Percentiles rank a stretch among this genome's conserved stretches.
Conservation (phyloP, 2,329 filamentous ascomycete genomes). For the Corniculantispora saksenae region DNA sequence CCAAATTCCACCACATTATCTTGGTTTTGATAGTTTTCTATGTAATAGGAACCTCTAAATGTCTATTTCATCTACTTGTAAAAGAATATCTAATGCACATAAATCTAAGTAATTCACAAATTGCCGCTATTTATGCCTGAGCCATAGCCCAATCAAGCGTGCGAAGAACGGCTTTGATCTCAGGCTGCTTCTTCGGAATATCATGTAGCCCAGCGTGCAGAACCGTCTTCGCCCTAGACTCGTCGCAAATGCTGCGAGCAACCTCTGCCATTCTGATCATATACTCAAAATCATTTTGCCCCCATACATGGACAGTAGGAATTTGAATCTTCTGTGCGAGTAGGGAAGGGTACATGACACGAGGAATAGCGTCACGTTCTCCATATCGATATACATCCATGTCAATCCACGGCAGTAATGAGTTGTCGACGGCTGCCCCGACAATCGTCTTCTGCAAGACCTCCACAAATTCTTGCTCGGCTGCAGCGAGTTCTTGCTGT, state of each 20-base stretch:
- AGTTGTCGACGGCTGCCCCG: neutral
- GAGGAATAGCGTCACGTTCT: conserved; percentile 1
- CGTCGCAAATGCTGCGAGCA: neutral
- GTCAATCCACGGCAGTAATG: conserved; percentile 2
- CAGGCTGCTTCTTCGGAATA: neutral
- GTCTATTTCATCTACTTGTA: too few relatives aligned
- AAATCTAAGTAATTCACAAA: too few relatives aligned
- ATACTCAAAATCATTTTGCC: conserved; percentile 7
- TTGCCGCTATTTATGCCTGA: neutral
- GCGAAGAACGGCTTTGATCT: conserved; percentile 8
- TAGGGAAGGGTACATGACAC: conserved; percentile 3
- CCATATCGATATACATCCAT: conserved; percentile 8
- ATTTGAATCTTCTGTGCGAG: conserved; percentile 11
- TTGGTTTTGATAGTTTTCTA: too few relatives aligned
- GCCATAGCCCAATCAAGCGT: conserved; percentile 7
- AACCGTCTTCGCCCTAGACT: conserved; percentile 3
- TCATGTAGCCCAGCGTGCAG: conserved; percentile 3
- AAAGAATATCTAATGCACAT: too few relatives aligned
- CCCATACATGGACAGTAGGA: conserved; percentile 9
- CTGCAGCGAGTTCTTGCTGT: neutral
- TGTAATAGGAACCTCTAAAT: too few relatives aligned
- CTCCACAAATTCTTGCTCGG: conserved; percentile 5
- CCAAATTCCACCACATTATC: too few relatives aligned
- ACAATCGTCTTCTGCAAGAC: conserved; percentile 3
- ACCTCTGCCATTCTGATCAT: conserved; percentile 12